These are phyloP conservation scores for Spathaspora boniae DNA, from an alignment of 805 yeast genomes.

Conservation along the genomic window DNA sequence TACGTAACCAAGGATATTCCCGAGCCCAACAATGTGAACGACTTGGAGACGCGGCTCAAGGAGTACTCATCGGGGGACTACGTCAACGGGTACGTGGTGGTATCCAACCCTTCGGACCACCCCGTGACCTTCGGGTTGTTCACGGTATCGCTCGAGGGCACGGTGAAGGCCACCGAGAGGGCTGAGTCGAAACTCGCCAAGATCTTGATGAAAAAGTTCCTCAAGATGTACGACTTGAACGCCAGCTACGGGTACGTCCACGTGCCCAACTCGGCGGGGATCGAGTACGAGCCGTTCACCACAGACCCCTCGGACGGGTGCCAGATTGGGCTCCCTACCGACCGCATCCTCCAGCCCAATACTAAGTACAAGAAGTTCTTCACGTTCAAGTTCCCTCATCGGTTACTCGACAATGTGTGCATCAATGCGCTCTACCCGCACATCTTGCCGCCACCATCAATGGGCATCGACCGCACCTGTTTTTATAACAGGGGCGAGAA, in stretches of 20 bases:
- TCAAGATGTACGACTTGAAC: constrained; percentile 58
- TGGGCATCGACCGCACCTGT: constrained; percentile 38
- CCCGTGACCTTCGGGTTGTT: constrained; percentile 44
- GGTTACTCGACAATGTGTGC: constrained; percentile 51
- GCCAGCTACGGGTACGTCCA: constrained; percentile 51
- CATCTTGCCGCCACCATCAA: constrained; percentile 40
- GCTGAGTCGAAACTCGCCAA: constrained; percentile 21
- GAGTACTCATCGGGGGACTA: constrained; percentile 41
- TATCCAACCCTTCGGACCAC: constrained; percentile 43
- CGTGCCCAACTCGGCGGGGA: constrained; percentile 51
- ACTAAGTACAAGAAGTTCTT: constrained; percentile 55
- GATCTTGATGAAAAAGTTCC: constrained; percentile 44
- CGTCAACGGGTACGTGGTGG: constrained; percentile 43
- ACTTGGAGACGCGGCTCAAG: constrained; percentile 43
- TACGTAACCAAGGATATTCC: constrained; percentile 53
- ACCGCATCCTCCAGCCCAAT: constrained; percentile 46
- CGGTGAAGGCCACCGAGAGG: constrained; percentile 32
- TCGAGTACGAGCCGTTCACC: constrained; percentile 41
- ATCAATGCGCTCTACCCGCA: constrained; percentile 40
- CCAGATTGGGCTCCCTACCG: constrained; percentile 47
- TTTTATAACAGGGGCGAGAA: constrained; percentile 32
- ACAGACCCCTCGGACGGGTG: constrained; percentile 45
- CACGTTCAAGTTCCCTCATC: constrained; percentile 55
- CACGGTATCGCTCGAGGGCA: constrained; percentile 48
- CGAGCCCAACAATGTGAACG: constrained; percentile 36